Base-by-base conservation (phyloP, 1,139 yeast species). In the Sugiyamaella japonica region DNA sequence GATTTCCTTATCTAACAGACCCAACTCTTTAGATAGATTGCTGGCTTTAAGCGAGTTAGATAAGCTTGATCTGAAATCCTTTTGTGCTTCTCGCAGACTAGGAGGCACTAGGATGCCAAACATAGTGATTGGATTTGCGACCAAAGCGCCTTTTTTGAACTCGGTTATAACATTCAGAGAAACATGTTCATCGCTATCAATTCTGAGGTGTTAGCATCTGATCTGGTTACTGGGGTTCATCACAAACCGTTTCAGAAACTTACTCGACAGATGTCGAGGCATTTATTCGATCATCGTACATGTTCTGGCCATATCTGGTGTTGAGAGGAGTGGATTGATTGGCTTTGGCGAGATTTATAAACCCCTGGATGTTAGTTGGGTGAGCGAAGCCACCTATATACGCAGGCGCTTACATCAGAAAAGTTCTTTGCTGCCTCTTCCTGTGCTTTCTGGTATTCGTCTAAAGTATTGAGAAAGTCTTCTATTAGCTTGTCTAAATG, bases 91-190 rank as follows among this genome's bases (percentile, higher is more conserved):
- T 38, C 73, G 66, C 23, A 81, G 66, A 48, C 73, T 76, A 42
- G 63, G 63, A 5, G 84, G 83, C 2, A 76, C 80, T 23, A 81
- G 60, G 0, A 75, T 75, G 0, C 84, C 83, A 67, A 81, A 81
- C 70, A 80, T 83, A 40, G 66, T 56, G 9, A 80, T 67, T 0
- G 84, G 83, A 61, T 80, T 76, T 5, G 16, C 32, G 6, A 28
- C 7, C 4, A 20, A 13, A n/a, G 9, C 42, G 13, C 9, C 48
- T 2, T 32, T 25, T 8, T 41, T 32, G 25, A 16, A 39, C 7
- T 7, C 28, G 12, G 45, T 32, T 13, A 10, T 31, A 9, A 32
- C 20, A 23, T 40, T 34, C 12, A 39, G 17, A 29, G 32, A 5
- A 2, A 48, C 9, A 8, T 25, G 20, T 7, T 50, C 31, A 15